Evolutionary conservation across 768 basidiomycete genomes (phyloP), one percentile per base, ranked within the genome.

Genomic region (Phaeolepiota aurea): DNA sequence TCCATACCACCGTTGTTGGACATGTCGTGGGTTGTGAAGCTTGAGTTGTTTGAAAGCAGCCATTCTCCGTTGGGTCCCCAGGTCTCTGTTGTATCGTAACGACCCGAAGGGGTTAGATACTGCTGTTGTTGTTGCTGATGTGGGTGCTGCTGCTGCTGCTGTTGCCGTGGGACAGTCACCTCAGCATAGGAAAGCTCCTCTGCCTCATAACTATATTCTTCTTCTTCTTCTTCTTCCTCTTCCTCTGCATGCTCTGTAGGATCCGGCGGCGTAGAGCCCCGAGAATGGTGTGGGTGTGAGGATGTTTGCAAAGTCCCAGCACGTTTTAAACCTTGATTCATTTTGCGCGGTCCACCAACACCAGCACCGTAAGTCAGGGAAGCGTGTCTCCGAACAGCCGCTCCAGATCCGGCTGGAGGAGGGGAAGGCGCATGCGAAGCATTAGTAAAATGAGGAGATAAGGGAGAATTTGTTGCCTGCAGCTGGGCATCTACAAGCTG

Each of bases 241-340:
- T 74, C 74, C 32, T 62, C 52, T 36, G 50, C 37, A 35, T 74
- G 64, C 37, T 68, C 67, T 2, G 60, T 51, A 10, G 64, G 54
- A 44, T 70, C 68, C 22, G 69, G 62, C 33, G 70, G 62, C 13
- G 61, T 57, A 20, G 60, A 54, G 34, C 55, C 61, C 49, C 68
- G 70, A 22, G 58, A 53, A 48, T 62, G 15, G n/a, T 41, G 60
- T 20, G 54, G 42, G 7, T 66, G 65, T 34, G 70, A 51, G 3
- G 76, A 68, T 1, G 77, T 73, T 51, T 82, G 79, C 9, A 88
- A 62, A 9, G 87, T 89, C 16, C 85, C 87, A 18, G 85, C 76
- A 44, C 87, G 81, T 55, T 77, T 85, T 44, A 89, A 72, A 30
- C 74, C 72, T 12, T 62, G 49, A 20, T 66, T 51, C 10, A 66